Evolutionary conservation across 1,284 basidiomycete genomes (phyloP), one percentile per base, ranked within the genome.

Genomic region (Apiotrichum laibachii): DNA sequence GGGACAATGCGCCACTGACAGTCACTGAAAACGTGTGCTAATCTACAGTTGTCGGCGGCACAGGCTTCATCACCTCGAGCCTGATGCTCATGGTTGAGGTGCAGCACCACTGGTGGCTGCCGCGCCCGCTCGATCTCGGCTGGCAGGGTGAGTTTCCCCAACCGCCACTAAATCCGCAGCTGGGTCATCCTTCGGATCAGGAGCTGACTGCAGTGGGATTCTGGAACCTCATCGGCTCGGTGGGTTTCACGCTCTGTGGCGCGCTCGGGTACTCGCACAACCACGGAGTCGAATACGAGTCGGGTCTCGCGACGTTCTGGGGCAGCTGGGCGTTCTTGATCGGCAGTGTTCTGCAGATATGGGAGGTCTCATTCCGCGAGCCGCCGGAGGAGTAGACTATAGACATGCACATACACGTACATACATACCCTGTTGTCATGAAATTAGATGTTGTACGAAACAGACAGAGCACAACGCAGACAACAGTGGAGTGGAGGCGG

Each of bases 301-400:
- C 82, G 63, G 77, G 79, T 9, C 70, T 84, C 42, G 77, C 80
- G 15, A 85, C 84, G 0, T 85, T 84, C 67, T 86, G 84, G 84
- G 84, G 83, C 21, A 80, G 82, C 16, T 85, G 83, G 81, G 84
- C 82, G 7, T 86, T 85, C 76, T 72, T 85, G 68, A 82, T 85
- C 46, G 84, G 83, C 6, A 84, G 83, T 63, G 61, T 80, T 0
- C 67, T 82, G n/a, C 85, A 85, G 70, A 74, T 81, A 65, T 84
- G 66, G 42, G 77, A 79, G 56, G 69, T 49, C 9, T 42, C 68
- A 2, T 69, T 63, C 61, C 55, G 70, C 15, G 69, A 69, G 55
- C 62, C 50, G 16, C 51, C 51, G 39, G 39, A 40, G 13, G 7
- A 40, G 8, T 11, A 40, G n/a, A n/a, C n/a, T n/a, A n/a, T n/a